Base-by-base conservation (phyloP, 495 filamentous ascomycete species). In the Neurospora terricola region DNA sequence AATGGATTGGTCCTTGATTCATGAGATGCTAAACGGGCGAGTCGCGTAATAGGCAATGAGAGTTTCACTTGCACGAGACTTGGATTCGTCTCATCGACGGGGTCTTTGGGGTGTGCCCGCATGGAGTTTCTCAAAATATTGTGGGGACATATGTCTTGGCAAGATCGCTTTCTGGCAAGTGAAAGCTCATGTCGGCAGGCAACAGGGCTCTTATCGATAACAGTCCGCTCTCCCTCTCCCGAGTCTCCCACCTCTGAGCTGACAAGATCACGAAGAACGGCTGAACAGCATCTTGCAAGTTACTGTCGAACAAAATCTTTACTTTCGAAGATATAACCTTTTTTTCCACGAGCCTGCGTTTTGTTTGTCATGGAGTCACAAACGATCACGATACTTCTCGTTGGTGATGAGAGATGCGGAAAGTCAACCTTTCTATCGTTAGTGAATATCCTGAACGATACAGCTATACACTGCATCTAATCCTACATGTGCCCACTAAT, bases 351-450 rank as follows among this genome's bases (percentile, higher is more conserved):
- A 23, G 45, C 5, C 27, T 34, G 3, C 14, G 12, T 62, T 62
- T 34, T 34, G 6, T 62, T 23, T 62, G 73, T 70, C 23, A 85
- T 86, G 84, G 83, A 85, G 69, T 76, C 79, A 54, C 73, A 81
- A 16, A 86, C 86, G 72, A 84, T 95, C 73, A 91, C 86, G 8
- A 86, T 97, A 70, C 85, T 97, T 18, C 84, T 97, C 0, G 84
- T 97, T 6, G 94, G 94, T 72, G 94, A 97, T 78, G 81, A 88
- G 68, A 88, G 87, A 77, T 92, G 92, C 76, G 94, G 94, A 38
- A 97, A 97, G 81, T 91, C 92, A 12, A 94, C 91, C 16, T 96
- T 97, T 78, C 80, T 97, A 78, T 94, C 93, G 94, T 96, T 82
- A 81, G 92, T 90, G 72, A 38, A 9, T 39, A 68, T 72, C 40